These are phyloP conservation scores for Cystobasidium onofrii DNA, from an alignment of 768 basidiomycete species.

Conservation along the genomic window DNA sequence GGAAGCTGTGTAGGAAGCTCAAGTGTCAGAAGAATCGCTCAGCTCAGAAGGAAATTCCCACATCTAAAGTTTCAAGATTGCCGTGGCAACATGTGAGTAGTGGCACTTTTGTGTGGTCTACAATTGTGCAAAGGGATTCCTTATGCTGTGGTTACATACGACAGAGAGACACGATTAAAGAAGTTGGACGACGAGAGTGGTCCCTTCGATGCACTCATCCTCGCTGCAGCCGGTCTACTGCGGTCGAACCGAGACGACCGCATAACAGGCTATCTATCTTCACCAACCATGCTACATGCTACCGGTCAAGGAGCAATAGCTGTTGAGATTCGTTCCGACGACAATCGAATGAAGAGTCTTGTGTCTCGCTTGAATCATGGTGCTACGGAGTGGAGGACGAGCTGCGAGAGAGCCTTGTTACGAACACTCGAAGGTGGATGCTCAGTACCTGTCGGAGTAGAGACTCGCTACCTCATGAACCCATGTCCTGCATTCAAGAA, in stretches of 20 bases:
- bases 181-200: conserved; percentile 80
- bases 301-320: conserved; percentile 91
- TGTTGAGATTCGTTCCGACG: conserved; percentile 59
- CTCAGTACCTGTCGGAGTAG: conserved; percentile 86
- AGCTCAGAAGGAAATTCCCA: conserved; percentile 70
- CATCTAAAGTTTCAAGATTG: conserved; percentile 73
- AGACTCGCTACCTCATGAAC: conserved; percentile 47
- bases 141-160: no score
- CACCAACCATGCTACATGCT: conserved; percentile 73
- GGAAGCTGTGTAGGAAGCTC: conserved; percentile 93
- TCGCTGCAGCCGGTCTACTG: conserved; percentile 84
- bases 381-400: conserved; percentile 65
- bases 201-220: conserved; percentile 76
- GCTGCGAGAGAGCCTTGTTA: conserved; percentile 79
- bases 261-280: conserved; percentile 62
- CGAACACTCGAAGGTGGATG: conserved; percentile 92
- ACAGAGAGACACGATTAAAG: conserved; percentile 65
- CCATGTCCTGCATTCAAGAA: conserved; percentile 34
- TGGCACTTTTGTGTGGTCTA: not conserved
- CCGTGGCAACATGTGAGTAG: conserved; percentile 53
- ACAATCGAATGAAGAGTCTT: conserved; percentile 52
- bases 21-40: conserved; percentile 84
- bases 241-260: conserved; percentile 60
- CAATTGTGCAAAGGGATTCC: not conserved
- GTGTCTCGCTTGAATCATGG: conserved; percentile 65